phyloP scores from a whole-genome alignment of 805 yeast species.

The Candida ipomoeae region DNA sequence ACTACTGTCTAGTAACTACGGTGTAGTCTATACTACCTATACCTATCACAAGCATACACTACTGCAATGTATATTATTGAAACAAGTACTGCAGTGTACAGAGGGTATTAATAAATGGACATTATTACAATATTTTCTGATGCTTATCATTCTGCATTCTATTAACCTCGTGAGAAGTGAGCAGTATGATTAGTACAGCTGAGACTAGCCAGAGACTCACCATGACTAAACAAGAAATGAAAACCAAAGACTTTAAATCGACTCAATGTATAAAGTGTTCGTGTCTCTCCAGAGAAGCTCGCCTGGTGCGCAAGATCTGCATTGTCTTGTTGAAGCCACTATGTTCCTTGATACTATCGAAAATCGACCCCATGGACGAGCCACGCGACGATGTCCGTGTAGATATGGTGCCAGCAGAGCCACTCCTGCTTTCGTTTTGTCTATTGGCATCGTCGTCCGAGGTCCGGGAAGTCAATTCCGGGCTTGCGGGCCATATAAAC shows the following conservation, averaged over 20 bases:
- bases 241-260: neutral
- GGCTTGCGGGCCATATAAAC: constrained; percentile 3
- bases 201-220: too few species aligned
- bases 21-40: too few species aligned
- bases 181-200: too few species aligned
- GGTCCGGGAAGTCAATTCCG: neutral
- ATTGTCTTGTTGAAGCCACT: constrained; percentile 26
- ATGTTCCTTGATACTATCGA: constrained; percentile 29
- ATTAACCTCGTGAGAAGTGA: constrained; percentile 2
- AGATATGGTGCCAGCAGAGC: constrained; percentile 13
- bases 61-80: too few species aligned
- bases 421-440: constrained; percentile 7
- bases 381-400: constrained; percentile 23
- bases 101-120: too few species aligned
- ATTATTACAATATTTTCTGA: too few species aligned
- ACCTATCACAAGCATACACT: too few species aligned
- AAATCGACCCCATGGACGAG: constrained; percentile 29
- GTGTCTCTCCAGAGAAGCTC: constrained; percentile 19
- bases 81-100: too few species aligned
- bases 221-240: neutral
- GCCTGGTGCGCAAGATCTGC: constrained; percentile 29
- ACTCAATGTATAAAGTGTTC: neutral
- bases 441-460: neutral
- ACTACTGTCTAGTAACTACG: too few species aligned
- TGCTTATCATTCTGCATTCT: neutral